Conservation (phyloP, 192 early-diverging fungal genomes). For the Dimargaris cristalligena region DNA sequence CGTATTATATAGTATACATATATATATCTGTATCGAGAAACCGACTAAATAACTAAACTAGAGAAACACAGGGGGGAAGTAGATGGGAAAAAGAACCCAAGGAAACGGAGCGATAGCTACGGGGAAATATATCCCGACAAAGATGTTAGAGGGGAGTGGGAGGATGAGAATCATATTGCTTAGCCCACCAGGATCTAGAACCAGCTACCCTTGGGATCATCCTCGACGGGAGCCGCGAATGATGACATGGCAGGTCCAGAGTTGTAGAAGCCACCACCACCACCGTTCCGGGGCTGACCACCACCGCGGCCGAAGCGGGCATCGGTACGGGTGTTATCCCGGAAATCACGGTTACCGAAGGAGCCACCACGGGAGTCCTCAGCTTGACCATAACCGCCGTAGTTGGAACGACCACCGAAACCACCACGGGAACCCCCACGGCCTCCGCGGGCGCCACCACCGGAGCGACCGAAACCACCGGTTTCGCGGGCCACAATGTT, state of each 20-base stretch:
- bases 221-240: constrained; percentile 19
- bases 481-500: constrained; percentile 48
- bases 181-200: too few relatives aligned
- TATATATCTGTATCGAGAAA: neutral
- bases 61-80: neutral
- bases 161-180: too few relatives aligned
- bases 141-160: neutral
- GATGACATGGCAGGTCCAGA: too few relatives aligned
- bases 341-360: constrained; percentile 21
- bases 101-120: neutral
- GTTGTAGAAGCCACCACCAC: constrained; percentile 11
- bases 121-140: neutral
- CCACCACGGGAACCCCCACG: constrained; percentile 41
- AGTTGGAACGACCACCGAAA: constrained; percentile 15
- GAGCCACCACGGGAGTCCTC: constrained; percentile 18
- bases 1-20: neutral
- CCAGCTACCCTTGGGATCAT: constrained; percentile 40
- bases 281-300: constrained; percentile 12
- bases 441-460: constrained; percentile 15
- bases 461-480: constrained; percentile 25
- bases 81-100: neutral
- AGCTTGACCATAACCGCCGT: constrained; percentile 22
- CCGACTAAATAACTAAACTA: neutral
- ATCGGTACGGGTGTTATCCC: constrained; percentile 12
- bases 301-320: constrained; percentile 20